Conservation (phyloP, 2,329 filamentous ascomycete species). For the Aureobasidium mangrovei region DNA sequence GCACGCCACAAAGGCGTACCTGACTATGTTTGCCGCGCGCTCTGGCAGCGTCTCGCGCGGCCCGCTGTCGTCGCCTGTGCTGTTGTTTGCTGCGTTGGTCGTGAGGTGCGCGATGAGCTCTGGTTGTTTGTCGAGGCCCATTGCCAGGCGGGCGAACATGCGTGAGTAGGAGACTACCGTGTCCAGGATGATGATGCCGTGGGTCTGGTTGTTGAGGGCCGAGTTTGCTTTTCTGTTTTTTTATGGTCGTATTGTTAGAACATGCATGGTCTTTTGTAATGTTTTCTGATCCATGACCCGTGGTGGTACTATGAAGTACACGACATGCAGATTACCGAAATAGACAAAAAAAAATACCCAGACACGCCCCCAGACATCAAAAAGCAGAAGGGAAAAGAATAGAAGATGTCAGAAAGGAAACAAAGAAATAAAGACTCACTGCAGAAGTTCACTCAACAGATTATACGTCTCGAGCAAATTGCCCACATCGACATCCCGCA, state of each 20-base stretch:
- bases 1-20: slow-evolving; percentile 85
- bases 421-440: slow-evolving; percentile 44
- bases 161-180: slow-evolving; percentile 76
- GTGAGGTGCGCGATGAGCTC: slow-evolving; percentile 62
- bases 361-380: not conserved
- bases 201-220: slow-evolving; percentile 68
- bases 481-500: slow-evolving; percentile 69
- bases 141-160: slow-evolving; percentile 71
- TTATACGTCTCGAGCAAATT: slow-evolving; percentile 69
- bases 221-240: slow-evolving; percentile 64
- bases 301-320: not conserved
- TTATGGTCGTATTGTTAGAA: not conserved
- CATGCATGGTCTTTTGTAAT: not conserved
- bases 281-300: not conserved
- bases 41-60: slow-evolving; percentile 74
- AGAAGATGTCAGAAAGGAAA: not conserved
- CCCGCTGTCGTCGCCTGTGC: slow-evolving; percentile 50
- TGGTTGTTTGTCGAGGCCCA: slow-evolving; percentile 72
- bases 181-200: slow-evolving; percentile 73
- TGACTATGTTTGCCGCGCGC: slow-evolving; percentile 77
- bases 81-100: not conserved
- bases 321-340: not conserved
- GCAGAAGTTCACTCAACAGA: slow-evolving; percentile 62
- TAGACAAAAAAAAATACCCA: not conserved
- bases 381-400: not conserved